Percentiles rank a stretch among this genome's conserved stretches.
These are phyloP conservation scores for Botrytis elliptica DNA, from an alignment of 2,329 filamentous ascomycete genomes.

Conservation along the genomic window DNA sequence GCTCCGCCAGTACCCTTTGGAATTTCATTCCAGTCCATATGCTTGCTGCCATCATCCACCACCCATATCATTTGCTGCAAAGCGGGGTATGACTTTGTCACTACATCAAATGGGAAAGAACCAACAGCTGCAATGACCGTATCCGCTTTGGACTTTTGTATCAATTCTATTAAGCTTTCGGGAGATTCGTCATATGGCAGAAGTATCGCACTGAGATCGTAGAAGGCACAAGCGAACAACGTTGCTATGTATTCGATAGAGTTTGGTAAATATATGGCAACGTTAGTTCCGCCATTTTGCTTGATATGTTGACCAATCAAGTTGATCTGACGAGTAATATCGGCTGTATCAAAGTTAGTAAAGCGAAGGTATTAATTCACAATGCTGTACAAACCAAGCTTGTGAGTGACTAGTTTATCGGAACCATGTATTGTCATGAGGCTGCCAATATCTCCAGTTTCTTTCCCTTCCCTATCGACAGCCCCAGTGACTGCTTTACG, in stretches of 20 bases:
- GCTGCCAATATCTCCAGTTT: slow-evolving; percentile 61
- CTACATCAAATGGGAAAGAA: slow-evolving; percentile 74
- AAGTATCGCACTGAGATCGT: slow-evolving; percentile 73
- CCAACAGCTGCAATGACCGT: slow-evolving; percentile 82
- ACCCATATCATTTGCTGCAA: slow-evolving; percentile 87
- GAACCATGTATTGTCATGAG: slow-evolving; percentile 78
- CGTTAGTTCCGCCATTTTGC: slow-evolving; percentile 68
- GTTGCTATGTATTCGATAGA: slow-evolving; percentile 81
- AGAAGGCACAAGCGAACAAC: slow-evolving; percentile 87
- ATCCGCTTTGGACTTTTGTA: slow-evolving; percentile 73
- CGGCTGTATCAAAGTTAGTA: slow-evolving; percentile 47
- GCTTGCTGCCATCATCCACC: slow-evolving; percentile 82
- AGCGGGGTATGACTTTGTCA: slow-evolving; percentile 66
- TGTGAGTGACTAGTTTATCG: slow-evolving; percentile 71
- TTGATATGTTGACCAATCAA: slow-evolving; percentile 76
- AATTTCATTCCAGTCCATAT: slow-evolving; percentile 93
- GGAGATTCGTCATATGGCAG: slow-evolving; percentile 78
- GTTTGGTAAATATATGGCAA: slow-evolving; percentile 91
- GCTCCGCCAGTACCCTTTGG: slow-evolving; percentile 72
- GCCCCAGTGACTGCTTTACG: slow-evolving; percentile 65
- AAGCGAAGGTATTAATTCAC: background rate
- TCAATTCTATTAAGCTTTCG: slow-evolving; percentile 66
- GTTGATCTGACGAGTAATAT: slow-evolving; percentile 82
- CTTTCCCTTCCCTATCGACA: slow-evolving; percentile 60
- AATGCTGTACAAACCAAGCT: slow-evolving; percentile 49